Evolutionary conservation across 176 grass and related monocot species (phyloP), one percentile per base, ranked within the genome.

Genomic region (Dendrocalamus sinicus): DNA sequence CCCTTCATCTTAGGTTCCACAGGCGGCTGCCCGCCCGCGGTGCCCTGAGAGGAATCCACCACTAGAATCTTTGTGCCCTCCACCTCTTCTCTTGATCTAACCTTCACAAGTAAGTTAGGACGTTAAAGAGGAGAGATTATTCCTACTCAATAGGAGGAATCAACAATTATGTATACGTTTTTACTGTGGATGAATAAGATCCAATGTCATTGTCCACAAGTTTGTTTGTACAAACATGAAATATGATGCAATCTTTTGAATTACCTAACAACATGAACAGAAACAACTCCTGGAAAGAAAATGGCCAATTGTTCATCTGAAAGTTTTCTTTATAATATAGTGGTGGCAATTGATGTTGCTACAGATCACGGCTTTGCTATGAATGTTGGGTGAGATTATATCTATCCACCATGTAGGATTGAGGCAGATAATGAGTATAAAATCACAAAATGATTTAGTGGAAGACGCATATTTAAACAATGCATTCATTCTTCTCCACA

Each of bases 1-100:
- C 93, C 93, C 82, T 98, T 98, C 96, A 98, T 98, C 81, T 94
- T 98, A 67, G 8, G 86, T 65, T 90, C 93, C 95, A 93, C 85
- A 91, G 89, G 89, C 85, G 89, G 85, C 75, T 86, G 78, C 51
- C 84, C 84, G 84, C 90, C 90, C 67, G 82, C 83, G 66, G 83
- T 67, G 76, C 78, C 67, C 58, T 51, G 67, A 6, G 78, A 66
- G 77, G 90, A 67, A 85, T 82, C 86, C 90, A 88, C 90, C 50
- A 86, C 83, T 89, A 62, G 15, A 12, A 41, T 86, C 61, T 79
- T 85, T 83, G 72, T 7, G 32, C 54, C 12, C 22, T 35, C 16
- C 32, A 6, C 51, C 58, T 60, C 82, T 85, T 72, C 20, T 72
- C 46, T 65, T 88, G 45, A 85, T 58, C 64, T 72, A 77, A 74